These are phyloP conservation scores for Paramecium primaurelia DNA, from an alignment of 73 alveolate genomes.

Conservation along the genomic window DNA sequence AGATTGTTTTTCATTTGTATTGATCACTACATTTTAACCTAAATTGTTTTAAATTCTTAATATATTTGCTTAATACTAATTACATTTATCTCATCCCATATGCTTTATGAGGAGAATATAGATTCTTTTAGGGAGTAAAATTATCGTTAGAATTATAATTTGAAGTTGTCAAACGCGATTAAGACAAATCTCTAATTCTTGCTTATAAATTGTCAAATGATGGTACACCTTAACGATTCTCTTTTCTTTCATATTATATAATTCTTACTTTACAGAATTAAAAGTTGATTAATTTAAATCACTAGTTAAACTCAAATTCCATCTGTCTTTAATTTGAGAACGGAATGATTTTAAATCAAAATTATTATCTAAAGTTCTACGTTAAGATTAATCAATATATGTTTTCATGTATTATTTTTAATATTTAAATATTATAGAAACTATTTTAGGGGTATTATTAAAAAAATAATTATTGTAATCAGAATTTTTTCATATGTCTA, in stretches of 20 bases:
- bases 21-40: not conserved
- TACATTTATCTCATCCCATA: not conserved
- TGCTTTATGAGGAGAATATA: not conserved
- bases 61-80: not conserved
- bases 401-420: not conserved
- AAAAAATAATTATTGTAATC: not conserved
- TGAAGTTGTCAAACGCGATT: not conserved
- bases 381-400: not conserved
- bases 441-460: not conserved
- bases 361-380: not conserved
- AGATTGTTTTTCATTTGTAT: not conserved
- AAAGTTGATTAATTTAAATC: not conserved
- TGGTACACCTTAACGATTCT: not conserved
- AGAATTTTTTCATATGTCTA: constrained; percentile 14
- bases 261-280: not conserved
- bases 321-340: not conserved
- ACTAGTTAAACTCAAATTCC: not conserved
- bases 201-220: not conserved
- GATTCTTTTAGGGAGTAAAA: not conserved
- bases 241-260: not conserved
- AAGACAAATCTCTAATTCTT: constrained; percentile 8
- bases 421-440: not conserved
- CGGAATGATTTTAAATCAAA: not conserved
- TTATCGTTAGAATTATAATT: not conserved
- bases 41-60: not conserved